Conservation (phyloP, 139 green algal genomes). For the Chlamydomonas incerta region DNA sequence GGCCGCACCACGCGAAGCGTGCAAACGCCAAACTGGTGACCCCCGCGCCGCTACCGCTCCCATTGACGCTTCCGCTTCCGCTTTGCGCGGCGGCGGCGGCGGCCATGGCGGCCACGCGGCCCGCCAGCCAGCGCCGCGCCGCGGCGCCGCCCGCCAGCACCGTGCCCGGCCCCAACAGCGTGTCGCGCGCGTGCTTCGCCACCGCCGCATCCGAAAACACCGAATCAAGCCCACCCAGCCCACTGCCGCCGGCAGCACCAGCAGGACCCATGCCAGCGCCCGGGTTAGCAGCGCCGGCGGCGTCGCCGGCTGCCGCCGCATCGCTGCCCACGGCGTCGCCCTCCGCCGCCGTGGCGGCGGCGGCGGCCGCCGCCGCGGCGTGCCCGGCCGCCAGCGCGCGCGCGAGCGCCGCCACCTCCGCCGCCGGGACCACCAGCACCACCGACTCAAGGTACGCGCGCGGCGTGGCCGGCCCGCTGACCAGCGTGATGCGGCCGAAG, state of each 20-base stretch:
- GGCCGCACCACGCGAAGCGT: not conserved
- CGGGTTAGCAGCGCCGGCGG: too few relatives aligned
- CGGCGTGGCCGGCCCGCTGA: not conserved
- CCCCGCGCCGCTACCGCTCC: too few relatives aligned
- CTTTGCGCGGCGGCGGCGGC: not conserved
- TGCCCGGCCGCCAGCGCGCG: not conserved
- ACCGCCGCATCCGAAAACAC: not conserved
- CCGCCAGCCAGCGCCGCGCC: not conserved
- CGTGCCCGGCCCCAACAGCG: not conserved
- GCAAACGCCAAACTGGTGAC: not conserved
- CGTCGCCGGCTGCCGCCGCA: too few relatives aligned
- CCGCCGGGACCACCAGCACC: not conserved
- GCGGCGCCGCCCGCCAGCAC: constrained; percentile 2
- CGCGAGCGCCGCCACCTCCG: not conserved
- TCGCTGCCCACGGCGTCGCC: too few relatives aligned
- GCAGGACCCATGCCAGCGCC: too few relatives aligned
- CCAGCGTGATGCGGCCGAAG: not conserved
- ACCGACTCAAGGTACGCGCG: constrained; percentile 10
- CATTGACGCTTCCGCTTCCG: not conserved
- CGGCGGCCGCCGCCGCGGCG: too few relatives aligned
- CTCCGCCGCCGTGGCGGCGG: too few relatives aligned
- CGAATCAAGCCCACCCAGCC: too few relatives aligned
- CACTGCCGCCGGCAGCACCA: too few relatives aligned
- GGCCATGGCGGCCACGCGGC: too few relatives aligned
- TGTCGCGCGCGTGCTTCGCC: not conserved